Percentiles rank a stretch among this genome's conserved stretches.
Conservation (phyloP, 2,329 filamentous ascomycete species). For the Aspergillus niger region DNA sequence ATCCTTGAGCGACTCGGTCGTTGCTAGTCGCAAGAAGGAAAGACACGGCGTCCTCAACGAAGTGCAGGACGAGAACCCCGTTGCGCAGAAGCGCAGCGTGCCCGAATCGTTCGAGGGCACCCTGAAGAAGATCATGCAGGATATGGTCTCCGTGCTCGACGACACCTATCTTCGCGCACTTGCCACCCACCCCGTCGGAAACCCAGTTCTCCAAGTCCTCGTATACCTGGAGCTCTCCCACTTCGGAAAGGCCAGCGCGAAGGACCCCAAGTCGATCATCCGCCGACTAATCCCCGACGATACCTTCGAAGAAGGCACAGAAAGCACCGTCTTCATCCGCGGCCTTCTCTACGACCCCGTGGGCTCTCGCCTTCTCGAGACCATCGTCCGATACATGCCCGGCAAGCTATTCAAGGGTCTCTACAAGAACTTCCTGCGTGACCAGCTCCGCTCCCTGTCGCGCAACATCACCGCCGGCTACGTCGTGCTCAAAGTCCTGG, state of each 20-base stretch:
- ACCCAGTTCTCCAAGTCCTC: slow-evolving; percentile 88
- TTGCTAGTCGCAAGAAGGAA: slow-evolving; percentile 93
- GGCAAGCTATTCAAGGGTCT: slow-evolving; percentile 90
- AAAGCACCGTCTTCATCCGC: slow-evolving; percentile 78
- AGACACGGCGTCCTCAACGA: slow-evolving; percentile 65
- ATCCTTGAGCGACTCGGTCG: slow-evolving; percentile 66
- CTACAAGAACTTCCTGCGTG: slow-evolving; percentile 76
- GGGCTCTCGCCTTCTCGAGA: slow-evolving; percentile 86
- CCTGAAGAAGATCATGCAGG: slow-evolving; percentile 77
- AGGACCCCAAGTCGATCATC: slow-evolving; percentile 69
- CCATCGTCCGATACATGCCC: slow-evolving; percentile 75
- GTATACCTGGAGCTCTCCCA: slow-evolving; percentile 81
- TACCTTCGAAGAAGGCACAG: slow-evolving; percentile 70
- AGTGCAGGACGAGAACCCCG: slow-evolving; percentile 51
- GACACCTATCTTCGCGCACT: slow-evolving; percentile 78
- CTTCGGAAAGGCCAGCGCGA: slow-evolving; percentile 67
- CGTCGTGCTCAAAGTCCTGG: slow-evolving; percentile 78
- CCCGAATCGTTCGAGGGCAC: slow-evolving; percentile 77
- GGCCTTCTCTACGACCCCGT: slow-evolving; percentile 86
- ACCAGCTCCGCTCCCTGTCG: slow-evolving; percentile 75
- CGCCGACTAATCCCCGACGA: slow-evolving; percentile 78
- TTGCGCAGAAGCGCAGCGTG: slow-evolving; percentile 58
- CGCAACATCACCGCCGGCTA: slow-evolving; percentile 91
- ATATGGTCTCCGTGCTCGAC: slow-evolving; percentile 74
- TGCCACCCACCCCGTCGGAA: slow-evolving; percentile 85